phyloP scores from a whole-genome alignment of 2,329 filamentous ascomycete species.

The Aphanocladium album region DNA sequence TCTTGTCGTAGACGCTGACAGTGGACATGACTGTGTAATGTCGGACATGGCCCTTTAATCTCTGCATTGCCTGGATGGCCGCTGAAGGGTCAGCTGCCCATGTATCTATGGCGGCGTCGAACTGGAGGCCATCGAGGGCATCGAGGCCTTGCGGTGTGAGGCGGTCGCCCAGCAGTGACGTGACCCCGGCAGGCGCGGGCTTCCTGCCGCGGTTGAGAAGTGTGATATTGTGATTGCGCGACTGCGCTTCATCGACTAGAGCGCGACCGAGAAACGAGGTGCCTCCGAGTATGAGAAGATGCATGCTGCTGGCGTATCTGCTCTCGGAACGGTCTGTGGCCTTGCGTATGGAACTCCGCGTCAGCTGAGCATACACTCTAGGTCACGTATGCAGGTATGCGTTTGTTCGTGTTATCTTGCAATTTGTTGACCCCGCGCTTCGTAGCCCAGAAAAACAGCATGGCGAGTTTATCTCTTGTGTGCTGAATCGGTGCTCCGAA shows the following conservation, averaged over 20 bases:
- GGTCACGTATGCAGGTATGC: too few relatives aligned
- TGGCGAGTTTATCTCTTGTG: too few relatives aligned
- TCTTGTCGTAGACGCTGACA: background rate
- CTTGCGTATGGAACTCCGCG: too few relatives aligned
- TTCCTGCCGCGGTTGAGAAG: background rate
- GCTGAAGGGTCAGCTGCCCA: background rate
- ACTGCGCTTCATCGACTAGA: background rate
- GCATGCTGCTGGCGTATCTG: too few relatives aligned
- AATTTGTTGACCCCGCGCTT: too few relatives aligned
- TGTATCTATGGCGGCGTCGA: conserved; percentile 3
- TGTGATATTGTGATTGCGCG: background rate
- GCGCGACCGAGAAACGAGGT: background rate
- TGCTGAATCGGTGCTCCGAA: too few relatives aligned
- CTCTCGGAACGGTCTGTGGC: too few relatives aligned
- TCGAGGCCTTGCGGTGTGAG: background rate
- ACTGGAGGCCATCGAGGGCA: background rate
- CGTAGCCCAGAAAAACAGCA: too few relatives aligned
- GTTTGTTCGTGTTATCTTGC: too few relatives aligned
- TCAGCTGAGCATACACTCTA: too few relatives aligned
- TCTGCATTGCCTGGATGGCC: background rate
- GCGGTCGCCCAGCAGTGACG: background rate
- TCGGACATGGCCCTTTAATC: background rate
- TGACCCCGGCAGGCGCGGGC: background rate
- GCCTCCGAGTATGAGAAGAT: conserved; percentile 2
- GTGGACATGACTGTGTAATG: conserved; percentile 4